Conservation (phyloP, 352 stramenopile genomes). For the Phytopythium vexans region DNA sequence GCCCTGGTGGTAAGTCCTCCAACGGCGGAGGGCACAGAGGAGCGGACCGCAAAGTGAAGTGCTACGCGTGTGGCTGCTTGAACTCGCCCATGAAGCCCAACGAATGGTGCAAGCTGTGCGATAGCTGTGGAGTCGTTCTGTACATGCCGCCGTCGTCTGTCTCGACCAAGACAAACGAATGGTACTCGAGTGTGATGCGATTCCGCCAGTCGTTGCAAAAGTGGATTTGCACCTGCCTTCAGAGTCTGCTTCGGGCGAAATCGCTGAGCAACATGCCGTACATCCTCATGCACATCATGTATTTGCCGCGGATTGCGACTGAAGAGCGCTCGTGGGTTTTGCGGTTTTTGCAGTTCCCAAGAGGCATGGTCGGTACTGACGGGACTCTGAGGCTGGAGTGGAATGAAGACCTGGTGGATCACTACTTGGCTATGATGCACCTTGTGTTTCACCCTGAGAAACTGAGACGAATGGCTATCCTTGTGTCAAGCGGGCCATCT, state of each 20-base stretch:
- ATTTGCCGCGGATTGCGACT: slow-evolving; percentile 71
- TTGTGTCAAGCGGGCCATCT: slow-evolving; percentile 61
- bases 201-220: slow-evolving; percentile 79
- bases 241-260: slow-evolving; percentile 57
- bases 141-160: slow-evolving; percentile 78
- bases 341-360: slow-evolving; percentile 78
- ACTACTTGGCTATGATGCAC: slow-evolving; percentile 85
- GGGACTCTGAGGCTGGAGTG: slow-evolving; percentile 59
- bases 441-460: slow-evolving; percentile 86
- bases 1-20: slow-evolving; percentile 10
- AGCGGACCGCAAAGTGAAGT: slow-evolving; percentile 65
- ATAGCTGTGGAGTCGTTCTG: slow-evolving; percentile 69
- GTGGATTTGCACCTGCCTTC: slow-evolving; percentile 74
- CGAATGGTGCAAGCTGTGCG: slow-evolving; percentile 74
- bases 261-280: slow-evolving; percentile 77
- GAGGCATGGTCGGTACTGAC: slow-evolving; percentile 50
- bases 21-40: slow-evolving; percentile 15
- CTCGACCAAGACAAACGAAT: slow-evolving; percentile 76
- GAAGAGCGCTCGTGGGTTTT: slow-evolving; percentile 81
- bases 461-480: slow-evolving; percentile 57
- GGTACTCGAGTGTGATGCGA: slow-evolving; percentile 67
- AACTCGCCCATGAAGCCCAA: slow-evolving; percentile 65
- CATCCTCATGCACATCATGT: slow-evolving; percentile 84
- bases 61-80: slow-evolving; percentile 67
- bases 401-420: slow-evolving; percentile 80